Percentiles rank a stretch among this genome's conserved stretches.
These are phyloP conservation scores for Trematosphaeria pertusa DNA, from an alignment of 2,329 filamentous ascomycete species.

Conservation along the genomic window DNA sequence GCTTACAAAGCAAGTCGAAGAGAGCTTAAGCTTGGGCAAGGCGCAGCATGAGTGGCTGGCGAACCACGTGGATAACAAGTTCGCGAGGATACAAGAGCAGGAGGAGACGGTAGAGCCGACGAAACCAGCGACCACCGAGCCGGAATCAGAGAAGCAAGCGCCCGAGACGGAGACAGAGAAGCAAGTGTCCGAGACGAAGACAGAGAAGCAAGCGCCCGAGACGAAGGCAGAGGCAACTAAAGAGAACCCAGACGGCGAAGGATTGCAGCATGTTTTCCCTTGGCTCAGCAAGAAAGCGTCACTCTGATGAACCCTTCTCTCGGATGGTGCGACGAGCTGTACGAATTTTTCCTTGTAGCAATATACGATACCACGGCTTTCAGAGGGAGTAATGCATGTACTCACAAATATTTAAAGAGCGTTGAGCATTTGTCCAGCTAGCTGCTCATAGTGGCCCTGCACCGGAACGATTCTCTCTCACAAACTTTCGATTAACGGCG, in stretches of 20 bases:
- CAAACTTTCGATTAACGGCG: too few relatives aligned
- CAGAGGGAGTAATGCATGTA: too few relatives aligned
- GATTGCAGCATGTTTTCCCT: constrained; percentile 40
- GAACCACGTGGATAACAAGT: constrained; percentile 38
- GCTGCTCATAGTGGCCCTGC: too few relatives aligned
- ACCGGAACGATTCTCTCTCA: too few relatives aligned
- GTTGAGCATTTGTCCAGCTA: too few relatives aligned
- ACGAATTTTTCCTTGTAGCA: too few relatives aligned
- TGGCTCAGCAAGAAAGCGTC: constrained; percentile 55
- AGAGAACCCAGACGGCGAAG: too few relatives aligned
- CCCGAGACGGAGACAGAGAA: neutral
- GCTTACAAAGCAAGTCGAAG: constrained; percentile 64
- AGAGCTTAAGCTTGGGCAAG: constrained; percentile 52
- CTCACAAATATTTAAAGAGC: too few relatives aligned
- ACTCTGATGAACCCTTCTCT: constrained; percentile 23
- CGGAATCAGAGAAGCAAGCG: neutral
- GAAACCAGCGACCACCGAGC: constrained; percentile 9
- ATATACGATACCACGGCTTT: too few relatives aligned
- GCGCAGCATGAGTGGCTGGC: constrained; percentile 44
- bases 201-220: neutral
- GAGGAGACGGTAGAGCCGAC: neutral
- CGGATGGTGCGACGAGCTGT: too few relatives aligned
- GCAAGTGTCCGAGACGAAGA: neutral
- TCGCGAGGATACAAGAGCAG: constrained; percentile 26
- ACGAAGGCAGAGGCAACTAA: neutral